Evolutionary conservation across 257 asterid species (phyloP).

Genomic region (Rauvolfia tetraphylla): DNA sequence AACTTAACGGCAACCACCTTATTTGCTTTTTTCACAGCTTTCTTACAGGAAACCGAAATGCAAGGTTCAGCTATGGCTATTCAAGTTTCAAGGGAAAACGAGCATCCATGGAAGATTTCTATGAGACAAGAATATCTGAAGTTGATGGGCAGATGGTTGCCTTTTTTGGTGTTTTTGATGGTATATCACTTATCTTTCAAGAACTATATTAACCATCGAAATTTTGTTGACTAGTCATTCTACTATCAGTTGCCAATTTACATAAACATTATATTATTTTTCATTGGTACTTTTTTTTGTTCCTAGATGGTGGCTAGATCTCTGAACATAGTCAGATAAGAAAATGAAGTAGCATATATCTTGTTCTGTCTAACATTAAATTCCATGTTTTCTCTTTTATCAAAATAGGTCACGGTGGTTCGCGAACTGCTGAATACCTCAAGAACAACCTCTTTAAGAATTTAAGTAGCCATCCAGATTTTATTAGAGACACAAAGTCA

Average conservation of each 20-base stretch:
- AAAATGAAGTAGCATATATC: background rate
- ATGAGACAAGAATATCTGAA: conserved; percentile 60
- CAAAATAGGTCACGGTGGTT: conserved; percentile 77
- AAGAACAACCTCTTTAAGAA: conserved; percentile 69
- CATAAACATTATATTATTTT: conserved; percentile 2
- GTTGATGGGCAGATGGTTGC: conserved; percentile 80
- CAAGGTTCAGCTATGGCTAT: conserved; percentile 68
- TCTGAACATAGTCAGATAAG: background rate
- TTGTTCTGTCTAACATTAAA: background rate
- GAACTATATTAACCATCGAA: background rate
- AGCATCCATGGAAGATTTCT: conserved; percentile 78
- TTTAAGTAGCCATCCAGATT: conserved; percentile 64
- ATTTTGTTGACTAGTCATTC: background rate
- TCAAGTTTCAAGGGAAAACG: conserved; percentile 75
- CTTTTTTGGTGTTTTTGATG: conserved; percentile 75
- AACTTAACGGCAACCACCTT: conserved; percentile 5
- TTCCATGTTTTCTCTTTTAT: conserved; percentile 10
- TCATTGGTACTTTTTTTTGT: background rate
- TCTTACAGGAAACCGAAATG: conserved; percentile 41
- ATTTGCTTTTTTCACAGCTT: conserved; percentile 35
- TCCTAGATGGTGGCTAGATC: background rate
- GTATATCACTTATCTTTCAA: conserved; percentile 22
- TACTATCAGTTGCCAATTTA: conserved; percentile 3
- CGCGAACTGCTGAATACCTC: conserved; percentile 71
- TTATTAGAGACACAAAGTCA: conserved; percentile 59